Evolutionary conservation across 1,139 yeast species (phyloP), one percentile per base, ranked within the genome.

Genomic region (Arxiozyma slooffiae): DNA sequence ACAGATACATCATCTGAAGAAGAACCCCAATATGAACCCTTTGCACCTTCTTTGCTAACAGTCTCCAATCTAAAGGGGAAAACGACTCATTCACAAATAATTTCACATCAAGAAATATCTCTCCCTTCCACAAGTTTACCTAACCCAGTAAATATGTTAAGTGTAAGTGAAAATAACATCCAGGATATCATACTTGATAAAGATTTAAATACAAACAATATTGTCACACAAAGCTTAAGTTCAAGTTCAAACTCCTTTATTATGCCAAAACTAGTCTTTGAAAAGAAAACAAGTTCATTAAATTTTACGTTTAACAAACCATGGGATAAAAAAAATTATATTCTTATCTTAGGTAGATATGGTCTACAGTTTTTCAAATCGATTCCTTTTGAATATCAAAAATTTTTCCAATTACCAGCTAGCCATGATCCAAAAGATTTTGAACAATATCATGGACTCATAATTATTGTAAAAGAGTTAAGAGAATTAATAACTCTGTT

Each of bases 1-100:
- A 60, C 64, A 38, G 67, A 63, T 47, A 63, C 66, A 4, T 62
- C 68, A 6, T 42, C 45, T 3, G 66, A 61, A 42, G 68, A 63
- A 48, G 68, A 64, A n/a, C 21, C n/a, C 1, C 38, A 37, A 34
- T 38, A 21, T 7, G 45, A 30, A 17, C 16, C 23, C 18, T 16
- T 38, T 20, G 11, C 38, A 4, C 38, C 45, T 11, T 4, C 38
- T 1, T 26, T 21, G n/a, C 3, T n/a, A 4, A 21, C 16, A 11
- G n/a, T 30, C 36, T 30, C 36, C 14, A 30, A 30, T 11, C 14
- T 30, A 30, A 30, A 30, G 16, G 36, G 14, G 36, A n/a, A 30
- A 30, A 30, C n/a, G 36, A 7, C 14, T 30, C n/a, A 14, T 30
- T 11, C 45, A 9, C 16, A 20, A 11, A 42, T 42, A 17, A 16